Evolutionary conservation across 176 grass and related monocot genomes (phyloP).

Genomic region (Oryza brachyantha): DNA sequence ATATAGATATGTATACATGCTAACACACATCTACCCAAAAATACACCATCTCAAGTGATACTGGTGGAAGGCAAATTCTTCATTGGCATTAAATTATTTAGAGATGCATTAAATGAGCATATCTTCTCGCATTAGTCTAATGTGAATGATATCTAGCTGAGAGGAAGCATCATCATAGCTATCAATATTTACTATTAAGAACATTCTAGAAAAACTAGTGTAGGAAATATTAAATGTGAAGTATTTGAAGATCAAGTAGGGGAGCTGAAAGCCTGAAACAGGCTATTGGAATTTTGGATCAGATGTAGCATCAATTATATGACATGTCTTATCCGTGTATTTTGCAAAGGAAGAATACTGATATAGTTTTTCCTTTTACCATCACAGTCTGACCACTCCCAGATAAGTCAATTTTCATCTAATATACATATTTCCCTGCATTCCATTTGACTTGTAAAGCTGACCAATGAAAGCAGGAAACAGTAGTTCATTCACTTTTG

Average conservation of each 20-base stretch:
- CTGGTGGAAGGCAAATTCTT: not conserved
- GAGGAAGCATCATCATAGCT: not conserved
- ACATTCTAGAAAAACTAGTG: not conserved
- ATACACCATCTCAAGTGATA: not conserved
- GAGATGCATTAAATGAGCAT: not conserved
- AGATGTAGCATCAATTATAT: not conserved
- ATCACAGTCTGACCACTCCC: not conserved
- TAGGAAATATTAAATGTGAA: not conserved
- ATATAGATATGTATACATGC: not conserved
- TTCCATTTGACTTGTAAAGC: not conserved
- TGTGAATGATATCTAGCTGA: not conserved
- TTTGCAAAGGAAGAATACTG: not conserved
- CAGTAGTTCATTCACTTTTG: not conserved
- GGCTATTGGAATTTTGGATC: too few species aligned
- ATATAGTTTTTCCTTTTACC: not conserved
- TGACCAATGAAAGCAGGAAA: not conserved
- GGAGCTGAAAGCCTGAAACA: too few species aligned
- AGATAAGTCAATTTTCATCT: not conserved
- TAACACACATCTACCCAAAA: not conserved
- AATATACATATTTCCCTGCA: not conserved
- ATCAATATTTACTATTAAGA: not conserved
- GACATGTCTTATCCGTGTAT: not conserved
- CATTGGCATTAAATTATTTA: not conserved
- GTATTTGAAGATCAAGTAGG: not conserved
- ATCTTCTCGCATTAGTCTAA: constrained; percentile 3